Evolutionary conservation across 2,329 filamentous ascomycete genomes (phyloP).

Genomic region (Chaetomium sp.): DNA sequence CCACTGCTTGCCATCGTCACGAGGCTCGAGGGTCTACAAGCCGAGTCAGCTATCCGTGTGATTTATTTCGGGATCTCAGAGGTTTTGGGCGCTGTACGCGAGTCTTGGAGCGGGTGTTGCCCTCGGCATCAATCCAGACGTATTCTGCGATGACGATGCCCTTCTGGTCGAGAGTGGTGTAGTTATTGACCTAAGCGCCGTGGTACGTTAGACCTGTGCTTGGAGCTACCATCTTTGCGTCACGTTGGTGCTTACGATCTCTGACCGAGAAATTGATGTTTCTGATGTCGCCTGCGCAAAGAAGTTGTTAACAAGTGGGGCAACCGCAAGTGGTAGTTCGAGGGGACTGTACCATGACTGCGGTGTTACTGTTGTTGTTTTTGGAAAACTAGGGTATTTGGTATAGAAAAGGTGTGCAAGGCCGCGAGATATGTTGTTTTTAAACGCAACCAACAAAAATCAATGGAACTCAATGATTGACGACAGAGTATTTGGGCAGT

Average conservation of each 20-base stretch:
- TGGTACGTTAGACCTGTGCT: not conserved
- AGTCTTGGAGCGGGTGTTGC: slow-evolving; percentile 89
- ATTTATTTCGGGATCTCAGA: not conserved
- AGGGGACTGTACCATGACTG: slow-evolving; percentile 20
- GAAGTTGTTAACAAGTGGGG: slow-evolving; percentile 14
- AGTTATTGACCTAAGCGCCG: slow-evolving; percentile 77
- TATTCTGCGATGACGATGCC: slow-evolving; percentile 92
- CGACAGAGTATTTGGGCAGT: slow-evolving; percentile 13
- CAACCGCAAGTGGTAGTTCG: not conserved
- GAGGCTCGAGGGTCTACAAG: slow-evolving; percentile 50
- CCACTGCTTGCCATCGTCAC: slow-evolving; percentile 26
- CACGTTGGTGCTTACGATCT: slow-evolving; percentile 16
- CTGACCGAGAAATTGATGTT: slow-evolving; percentile 17
- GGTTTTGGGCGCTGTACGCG: slow-evolving; percentile 68
- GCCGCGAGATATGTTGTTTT: not conserved
- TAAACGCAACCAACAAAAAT: slow-evolving; percentile 1
- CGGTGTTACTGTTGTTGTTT: slow-evolving; percentile 13
- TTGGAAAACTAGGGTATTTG: slow-evolving; percentile 17
- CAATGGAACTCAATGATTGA: slow-evolving; percentile 17
- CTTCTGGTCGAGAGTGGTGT: slow-evolving; percentile 86
- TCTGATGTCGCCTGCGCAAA: slow-evolving; percentile 22
- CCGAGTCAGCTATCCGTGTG: slow-evolving; percentile 16
- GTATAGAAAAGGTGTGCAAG: not conserved
- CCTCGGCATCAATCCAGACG: slow-evolving; percentile 87
- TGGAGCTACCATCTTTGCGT: not conserved